phyloP scores from a whole-genome alignment of 2,329 filamentous ascomycete species.

The Stagonosporopsis chrysanthemi region DNA sequence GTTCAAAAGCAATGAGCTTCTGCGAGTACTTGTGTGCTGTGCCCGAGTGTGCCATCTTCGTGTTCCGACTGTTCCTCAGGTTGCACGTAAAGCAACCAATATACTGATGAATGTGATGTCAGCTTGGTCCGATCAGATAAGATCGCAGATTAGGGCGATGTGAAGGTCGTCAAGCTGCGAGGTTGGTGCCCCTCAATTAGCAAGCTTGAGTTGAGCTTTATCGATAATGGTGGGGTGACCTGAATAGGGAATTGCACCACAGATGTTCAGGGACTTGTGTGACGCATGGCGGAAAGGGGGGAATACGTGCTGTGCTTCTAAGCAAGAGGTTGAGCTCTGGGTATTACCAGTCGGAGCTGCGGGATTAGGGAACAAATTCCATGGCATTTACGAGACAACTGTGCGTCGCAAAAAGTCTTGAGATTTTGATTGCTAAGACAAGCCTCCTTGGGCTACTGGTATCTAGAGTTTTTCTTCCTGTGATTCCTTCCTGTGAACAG shows the following conservation, averaged over 20 bases:
- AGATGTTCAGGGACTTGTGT: neutral
- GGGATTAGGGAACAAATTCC: neutral
- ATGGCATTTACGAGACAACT: neutral
- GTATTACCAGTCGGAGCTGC: too few species aligned
- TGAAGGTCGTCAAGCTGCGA: neutral
- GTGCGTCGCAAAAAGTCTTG: neutral
- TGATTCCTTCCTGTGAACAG: neutral
- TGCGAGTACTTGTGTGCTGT: constrained; percentile 53
- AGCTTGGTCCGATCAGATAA: constrained; percentile 2
- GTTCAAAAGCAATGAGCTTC: constrained; percentile 57
- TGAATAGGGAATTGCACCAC: neutral
- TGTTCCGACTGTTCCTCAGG: neutral
- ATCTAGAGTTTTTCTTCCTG: constrained; percentile 8
- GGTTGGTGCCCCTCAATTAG: constrained; percentile 1
- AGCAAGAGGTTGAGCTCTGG: neutral
- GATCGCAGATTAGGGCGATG: neutral
- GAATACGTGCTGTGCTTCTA: neutral
- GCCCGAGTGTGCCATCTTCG: constrained; percentile 46
- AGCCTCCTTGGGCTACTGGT: constrained; percentile 15
- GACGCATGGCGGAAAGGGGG: neutral
- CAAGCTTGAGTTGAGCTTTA: constrained; percentile 1
- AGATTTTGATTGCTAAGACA: neutral
- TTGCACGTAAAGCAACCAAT: neutral
- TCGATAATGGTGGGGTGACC: constrained; percentile 10
- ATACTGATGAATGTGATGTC: neutral